Percentiles rank a stretch among this genome's conserved stretches.
phyloP scores from a whole-genome alignment of 805 yeast genomes.

The Saturnispora kantuleensis region DNA sequence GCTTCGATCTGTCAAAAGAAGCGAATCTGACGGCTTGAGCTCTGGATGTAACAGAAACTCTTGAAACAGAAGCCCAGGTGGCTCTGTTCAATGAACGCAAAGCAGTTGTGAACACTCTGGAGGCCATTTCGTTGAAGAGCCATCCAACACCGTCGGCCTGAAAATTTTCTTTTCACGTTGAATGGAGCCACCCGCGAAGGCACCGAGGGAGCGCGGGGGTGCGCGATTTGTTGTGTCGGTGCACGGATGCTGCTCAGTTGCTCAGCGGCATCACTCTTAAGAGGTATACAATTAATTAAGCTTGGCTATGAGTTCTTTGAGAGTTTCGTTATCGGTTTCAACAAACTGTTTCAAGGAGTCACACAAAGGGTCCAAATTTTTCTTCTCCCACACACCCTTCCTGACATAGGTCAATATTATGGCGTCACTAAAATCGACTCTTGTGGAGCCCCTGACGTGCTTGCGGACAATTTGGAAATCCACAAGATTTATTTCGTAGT shows the following conservation, averaged over 20 bases:
- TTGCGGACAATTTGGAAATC: constrained; percentile 22
- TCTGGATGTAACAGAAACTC: constrained; percentile 13
- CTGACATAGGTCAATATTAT: constrained; percentile 28
- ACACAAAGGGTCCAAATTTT: constrained; percentile 14
- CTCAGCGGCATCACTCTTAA: too few relatives aligned
- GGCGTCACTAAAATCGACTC: constrained; percentile 21
- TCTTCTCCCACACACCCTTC: constrained; percentile 17
- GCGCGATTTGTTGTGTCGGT: background rate
- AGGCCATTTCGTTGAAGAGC: constrained; percentile 20
- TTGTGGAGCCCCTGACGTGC: constrained; percentile 16
- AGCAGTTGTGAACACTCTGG: constrained; percentile 23
- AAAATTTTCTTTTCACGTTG: background rate
- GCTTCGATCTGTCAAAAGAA: constrained; percentile 88
- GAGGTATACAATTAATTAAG: too few relatives aligned
- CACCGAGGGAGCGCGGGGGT: background rate
- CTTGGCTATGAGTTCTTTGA: constrained; percentile 10
- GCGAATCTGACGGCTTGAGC: constrained; percentile 34
- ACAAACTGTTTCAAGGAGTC: constrained; percentile 23
- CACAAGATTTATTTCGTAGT: constrained; percentile 16
- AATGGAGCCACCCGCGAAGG: background rate
- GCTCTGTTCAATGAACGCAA: constrained; percentile 23
- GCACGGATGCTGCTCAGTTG: background rate
- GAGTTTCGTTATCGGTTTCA: constrained; percentile 22
- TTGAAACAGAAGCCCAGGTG: constrained; percentile 15
- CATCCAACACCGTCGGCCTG: background rate